Evolutionary conservation across 495 filamentous ascomycete species (phyloP).

Genomic region (Penicillium macrosclerotiorum): DNA sequence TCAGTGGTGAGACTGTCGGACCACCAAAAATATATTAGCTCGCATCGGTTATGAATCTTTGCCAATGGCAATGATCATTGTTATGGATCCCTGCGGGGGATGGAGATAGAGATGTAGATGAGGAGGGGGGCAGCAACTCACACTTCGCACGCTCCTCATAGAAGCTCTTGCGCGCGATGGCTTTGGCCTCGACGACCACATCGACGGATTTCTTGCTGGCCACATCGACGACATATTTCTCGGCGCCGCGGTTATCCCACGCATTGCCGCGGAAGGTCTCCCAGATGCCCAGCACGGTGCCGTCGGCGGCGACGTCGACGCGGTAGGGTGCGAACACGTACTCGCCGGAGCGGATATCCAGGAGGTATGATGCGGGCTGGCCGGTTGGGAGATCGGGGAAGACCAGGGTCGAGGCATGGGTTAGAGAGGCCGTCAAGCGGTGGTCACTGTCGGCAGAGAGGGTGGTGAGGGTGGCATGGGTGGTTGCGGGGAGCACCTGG

Average conservation of each 20-base stretch:
- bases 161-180: conserved; percentile 63
- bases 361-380: conserved; percentile 65
- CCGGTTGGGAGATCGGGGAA: conserved; percentile 56
- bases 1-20: conserved; percentile 53
- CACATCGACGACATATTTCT: conserved; percentile 39
- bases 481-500: conserved; percentile 41
- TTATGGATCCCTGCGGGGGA: no score
- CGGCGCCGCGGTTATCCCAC: conserved; percentile 77
- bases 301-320: conserved; percentile 63
- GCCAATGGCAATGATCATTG: no score
- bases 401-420: conserved; percentile 62
- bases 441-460: conserved; percentile 54
- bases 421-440: conserved; percentile 59
- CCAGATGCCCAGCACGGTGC: conserved; percentile 59
- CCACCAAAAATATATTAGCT: not conserved
- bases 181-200: conserved; percentile 58
- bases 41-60: no score
- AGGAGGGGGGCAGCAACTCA: conserved; percentile 48
- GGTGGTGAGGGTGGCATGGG: conserved; percentile 69
- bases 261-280: conserved; percentile 86
- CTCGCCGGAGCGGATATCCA: conserved; percentile 70
- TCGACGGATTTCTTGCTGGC: conserved; percentile 13
- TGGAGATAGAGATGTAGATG: no score
- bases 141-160: conserved; percentile 71
- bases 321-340: conserved; percentile 72